Conservation (phyloP, 108 stramenopile genomes). For the Mayamaea pseudoterrestris region DNA sequence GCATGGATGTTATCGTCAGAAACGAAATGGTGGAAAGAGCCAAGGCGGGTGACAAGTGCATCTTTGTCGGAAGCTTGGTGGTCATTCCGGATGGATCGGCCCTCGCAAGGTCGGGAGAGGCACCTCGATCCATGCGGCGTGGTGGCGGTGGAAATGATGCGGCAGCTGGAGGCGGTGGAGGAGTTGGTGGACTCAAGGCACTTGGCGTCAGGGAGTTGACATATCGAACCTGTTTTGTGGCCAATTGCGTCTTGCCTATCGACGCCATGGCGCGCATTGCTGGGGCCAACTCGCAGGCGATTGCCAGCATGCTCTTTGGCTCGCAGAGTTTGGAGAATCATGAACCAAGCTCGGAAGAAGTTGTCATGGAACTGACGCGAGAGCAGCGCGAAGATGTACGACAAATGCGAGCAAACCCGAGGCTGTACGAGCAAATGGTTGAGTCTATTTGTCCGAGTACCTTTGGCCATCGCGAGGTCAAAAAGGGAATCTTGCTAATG, state of each 20-base stretch:
- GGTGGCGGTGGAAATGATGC: slow-evolving; percentile 48
- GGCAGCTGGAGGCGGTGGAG: slow-evolving; percentile 7
- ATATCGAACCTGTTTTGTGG: slow-evolving; percentile 91
- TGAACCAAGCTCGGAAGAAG: slow-evolving; percentile 64
- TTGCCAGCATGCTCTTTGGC: slow-evolving; percentile 23
- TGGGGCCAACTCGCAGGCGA: slow-evolving; percentile 9
- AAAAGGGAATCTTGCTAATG: slow-evolving; percentile 93
- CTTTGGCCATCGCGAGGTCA: slow-evolving; percentile 95
- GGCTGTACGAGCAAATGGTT: slow-evolving; percentile 59
- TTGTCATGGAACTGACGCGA: slow-evolving; percentile 76
- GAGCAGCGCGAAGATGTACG: slow-evolving; percentile 82
- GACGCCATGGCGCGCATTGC: slow-evolving; percentile 32
- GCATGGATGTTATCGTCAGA: slow-evolving; percentile 87
- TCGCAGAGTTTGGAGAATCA: slow-evolving; percentile 9
- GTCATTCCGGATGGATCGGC: slow-evolving; percentile 92
- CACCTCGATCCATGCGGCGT: slow-evolving; percentile 21
- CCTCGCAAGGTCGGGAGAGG: slow-evolving; percentile 80
- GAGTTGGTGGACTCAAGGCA: slow-evolving; percentile 82
- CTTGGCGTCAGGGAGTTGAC: slow-evolving; percentile 94
- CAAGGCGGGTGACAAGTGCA: slow-evolving; percentile 93
- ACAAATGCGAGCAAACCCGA: slow-evolving; percentile 51
- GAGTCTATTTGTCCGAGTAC: slow-evolving; percentile 87
- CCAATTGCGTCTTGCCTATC: slow-evolving; percentile 63
- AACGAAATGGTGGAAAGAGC: slow-evolving; percentile 96
- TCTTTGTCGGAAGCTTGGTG: slow-evolving; percentile 84